Base-by-base conservation (phyloP, 2,329 filamentous ascomycete species). In the Madurella fahalii region DNA sequence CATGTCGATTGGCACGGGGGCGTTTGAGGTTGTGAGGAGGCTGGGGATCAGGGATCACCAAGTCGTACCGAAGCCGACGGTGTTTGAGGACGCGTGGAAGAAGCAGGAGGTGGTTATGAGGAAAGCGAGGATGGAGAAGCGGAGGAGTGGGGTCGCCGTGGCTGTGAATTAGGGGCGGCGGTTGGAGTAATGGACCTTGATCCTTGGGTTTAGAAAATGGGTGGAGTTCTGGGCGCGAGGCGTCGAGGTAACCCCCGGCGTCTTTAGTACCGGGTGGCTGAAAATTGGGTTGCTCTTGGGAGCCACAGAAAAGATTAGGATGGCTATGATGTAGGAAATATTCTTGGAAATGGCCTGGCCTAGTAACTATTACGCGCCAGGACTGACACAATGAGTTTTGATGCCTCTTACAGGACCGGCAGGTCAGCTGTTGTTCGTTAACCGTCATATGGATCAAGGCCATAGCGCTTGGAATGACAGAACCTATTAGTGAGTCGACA, bases 1-100 rank as follows among this genome's bases (percentile, higher is more conserved):
- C 41, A 95, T 97, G 82, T 82, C 82, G 43, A 78, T 99, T 37
- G 94, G 94, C 5, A 99, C 94, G 0, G 94, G 94, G 4, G 87
- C 89, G 1, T 94, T 97, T 79, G 86, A 95, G 68, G 88, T 97
- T 20, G 88, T 96, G 2, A 77, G 92, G 42, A 80, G 83, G 55
- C 72, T 97, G 59, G 86, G 86, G 58, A 79, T 95, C 57, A 76
- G 76, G 40, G 77, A 83, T 7, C 69, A 78, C 67, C 65, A 87
- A 62, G 72, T 89, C 30, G 73, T 72, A 17, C 74, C 75, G 56
- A 82, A 81, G 67, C 78, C 79, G 57, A 87, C 86, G 2, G 65
- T 81, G 15, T 94, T 94, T 66, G 89, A 94, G 71, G 84, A 89
- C 67, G 76, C 77, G 0, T 87, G 84, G 83, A 70, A 64, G 42